Base-by-base conservation (phyloP, 2,329 filamentous ascomycete genomes). In the Aureobasidium sp. region DNA sequence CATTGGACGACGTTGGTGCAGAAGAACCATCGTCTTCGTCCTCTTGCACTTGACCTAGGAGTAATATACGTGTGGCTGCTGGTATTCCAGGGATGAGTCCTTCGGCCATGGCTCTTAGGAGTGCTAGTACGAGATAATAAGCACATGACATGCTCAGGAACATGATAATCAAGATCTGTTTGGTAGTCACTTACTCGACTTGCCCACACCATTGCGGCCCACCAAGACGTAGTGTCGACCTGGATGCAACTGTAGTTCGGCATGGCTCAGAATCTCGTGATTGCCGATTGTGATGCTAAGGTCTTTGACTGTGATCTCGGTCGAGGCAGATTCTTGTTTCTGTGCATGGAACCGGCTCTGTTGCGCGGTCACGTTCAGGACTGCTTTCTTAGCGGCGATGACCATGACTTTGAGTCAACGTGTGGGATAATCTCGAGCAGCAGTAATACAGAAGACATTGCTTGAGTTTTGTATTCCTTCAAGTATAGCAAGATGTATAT, bases 131-230 rank as follows among this genome's bases (percentile, higher is more conserved):
- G 13, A 42, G 58, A 21, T 16, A 25, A 7, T 21, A 45, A 37
- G 39, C 27, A 8, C 16, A 32, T 36, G 14, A 30, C 34, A 13
- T 25, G 37, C 25, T 30, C 7, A 21, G 21, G 21, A 29, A 9
- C 14, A 6, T 14, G 7, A 9, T 3, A 16, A n/a, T n/a, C 16
- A 21, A 5, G 8, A 13, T 13, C 13, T 9, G 3, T 37, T 6
- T 14, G 34, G 3, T 14, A 37, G 21, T 21, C 29, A 69, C 80
- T 72, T 73, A 87, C 85, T 93, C 4, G 89, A 92, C 70, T 95
- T 95, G 6, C 90, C 91, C 1, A 86, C 88, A 0, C 90, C 90
- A 73, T 95, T 95, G 7, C 89, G 81, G 0, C 90, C 91, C 25
- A 93, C 79, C 1, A 95, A 77, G 0, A 89, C 90, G 77, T 95